Evolutionary conservation across 768 basidiomycete species (phyloP), one percentile per base, ranked within the genome.

Genomic region (Suillus subaureus): DNA sequence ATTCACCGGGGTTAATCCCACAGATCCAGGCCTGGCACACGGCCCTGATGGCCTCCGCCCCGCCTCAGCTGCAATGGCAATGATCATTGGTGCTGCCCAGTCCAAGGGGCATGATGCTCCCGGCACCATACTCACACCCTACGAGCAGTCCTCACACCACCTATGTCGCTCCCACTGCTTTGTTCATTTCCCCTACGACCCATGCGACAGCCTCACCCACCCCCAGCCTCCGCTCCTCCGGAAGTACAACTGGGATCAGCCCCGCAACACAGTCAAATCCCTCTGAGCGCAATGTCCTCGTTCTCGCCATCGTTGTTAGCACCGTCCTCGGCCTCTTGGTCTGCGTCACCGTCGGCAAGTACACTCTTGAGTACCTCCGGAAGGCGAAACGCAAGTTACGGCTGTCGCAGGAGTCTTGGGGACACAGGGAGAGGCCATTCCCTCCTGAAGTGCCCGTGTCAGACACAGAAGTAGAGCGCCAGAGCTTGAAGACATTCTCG

Each of bases 301-400:
- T 61, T 13, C 23, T 71, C 1, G 52, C 67, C 1, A 61, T 63
- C 51, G 62, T 70, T 0, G 63, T 77, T 6, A 74, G 72, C 31
- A 35, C 64, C 3, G 47, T 67, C 11, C n/a, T 69, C n/a, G 72
- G 65, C 15, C 47, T 72, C 65, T 1, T 66, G 45, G 39, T 72
- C 61, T 65, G 35, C 6, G 8, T 39, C 6, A 60, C 57, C 18
- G 4, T 42, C 18, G 21, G 39, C 39, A 61, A 60, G 62, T 63
- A 15, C 26, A 40, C 56, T 18, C 33, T 40, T 7, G 62, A 40
- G 37, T 63, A 35, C 28, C 52, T 56, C 5, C 28, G 37, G 18
- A 23, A 63, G 8, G 39, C 37, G 23, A 42, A 63, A 15, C 57
- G 33, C 61, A 64, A 63, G 64, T 62, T 35, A 23, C 43, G 61